Base-by-base conservation (phyloP, 257 asterid genomes). In the Coffea canephora region DNA sequence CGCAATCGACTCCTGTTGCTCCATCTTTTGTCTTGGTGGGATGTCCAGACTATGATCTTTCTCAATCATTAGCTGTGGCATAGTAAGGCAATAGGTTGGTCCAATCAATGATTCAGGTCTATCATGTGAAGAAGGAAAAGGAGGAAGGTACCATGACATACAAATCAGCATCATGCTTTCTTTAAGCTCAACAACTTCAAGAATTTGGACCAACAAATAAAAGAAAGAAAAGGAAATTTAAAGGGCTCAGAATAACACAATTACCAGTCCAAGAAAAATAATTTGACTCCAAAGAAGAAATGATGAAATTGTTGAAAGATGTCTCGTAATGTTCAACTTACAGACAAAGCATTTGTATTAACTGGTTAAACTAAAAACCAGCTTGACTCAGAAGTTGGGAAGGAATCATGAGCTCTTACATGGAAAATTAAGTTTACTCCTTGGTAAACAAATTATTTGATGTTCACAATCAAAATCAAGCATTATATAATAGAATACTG, bases 11-110 rank as follows among this genome's bases (percentile, higher is more conserved):
- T 90, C 83, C 49, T 91, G 97, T 25, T 96, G 81, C 85, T 94
- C 93, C 98, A 92, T 92, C 86, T 87, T 90, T 74, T 94, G 98
- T 69, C 85, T 84, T 59, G 87, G 83, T 34, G 97, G 98, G 66
- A 91, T 83, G 77, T 90, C 90, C 68, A 85, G 75, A 2, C 82
- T 78, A 52, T 85, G 80, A 68, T 94, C 93, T 76, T 87, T 87
- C 84, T 89, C 91, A 83, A 64, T 79, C 90, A 87, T 86, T 83
- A 89, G 84, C 96, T 91, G 86, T 55, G n/a, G 69, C 6, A 69
- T 16, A 66, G 76, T 4, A 12, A 78, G 78, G 55, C 54, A 45
- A 59, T 9, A 49, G 1, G 66, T 48, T 8, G 18, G n/a, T 41
- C 8, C 57, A 69, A 69, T 41, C 11, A 6, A 8, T 15, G 74